Percentiles rank a stretch among this genome's conserved stretches.
phyloP scores from a whole-genome alignment of 495 filamentous ascomycete species.

The Neurospora sp. region DNA sequence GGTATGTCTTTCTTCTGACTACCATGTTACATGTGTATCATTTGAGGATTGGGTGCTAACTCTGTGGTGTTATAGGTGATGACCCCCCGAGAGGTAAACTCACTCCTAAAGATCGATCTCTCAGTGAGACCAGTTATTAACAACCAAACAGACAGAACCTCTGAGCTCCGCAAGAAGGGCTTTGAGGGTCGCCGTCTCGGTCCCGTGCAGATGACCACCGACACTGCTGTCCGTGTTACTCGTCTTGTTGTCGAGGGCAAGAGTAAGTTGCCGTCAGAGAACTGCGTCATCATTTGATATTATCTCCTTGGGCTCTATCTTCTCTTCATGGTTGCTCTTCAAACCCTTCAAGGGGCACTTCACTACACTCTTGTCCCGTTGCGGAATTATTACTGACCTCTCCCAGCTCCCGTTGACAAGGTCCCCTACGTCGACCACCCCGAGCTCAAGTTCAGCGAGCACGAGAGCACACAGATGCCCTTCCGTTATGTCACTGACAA shows the following conservation, averaged over 20 bases:
- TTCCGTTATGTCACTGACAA: constrained; percentile 82
- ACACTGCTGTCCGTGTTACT: constrained; percentile 91
- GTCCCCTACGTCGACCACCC: constrained; percentile 80
- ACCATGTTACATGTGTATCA: too few relatives aligned
- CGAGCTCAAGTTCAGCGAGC: constrained; percentile 76
- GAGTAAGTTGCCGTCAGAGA: constrained; percentile 37
- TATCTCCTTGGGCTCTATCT: neutral
- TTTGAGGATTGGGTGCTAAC: neutral
- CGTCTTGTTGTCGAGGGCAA: constrained; percentile 77
- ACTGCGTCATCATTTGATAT: neutral
- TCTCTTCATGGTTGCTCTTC: neutral
- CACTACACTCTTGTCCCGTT: neutral
- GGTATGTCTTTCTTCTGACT: constrained; percentile 42
- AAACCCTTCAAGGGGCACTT: too few relatives aligned
- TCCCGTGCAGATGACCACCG: constrained; percentile 95
- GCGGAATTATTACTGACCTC: neutral
- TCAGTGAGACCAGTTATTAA: constrained; percentile 2
- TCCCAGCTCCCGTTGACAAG: constrained; percentile 56
- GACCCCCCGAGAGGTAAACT: constrained; percentile 83
- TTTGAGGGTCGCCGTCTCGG: constrained; percentile 82
- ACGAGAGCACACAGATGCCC: constrained; percentile 93
- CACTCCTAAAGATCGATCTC: neutral
- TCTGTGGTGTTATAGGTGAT: constrained; percentile 51
- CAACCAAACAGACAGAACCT: constrained; percentile 63
- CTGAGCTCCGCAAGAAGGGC: constrained; percentile 84